Percentiles rank a stretch among this genome's conserved stretches.
These are phyloP conservation scores for Claviceps sorghi DNA, from an alignment of 2,329 filamentous ascomycete genomes.

Conservation along the genomic window DNA sequence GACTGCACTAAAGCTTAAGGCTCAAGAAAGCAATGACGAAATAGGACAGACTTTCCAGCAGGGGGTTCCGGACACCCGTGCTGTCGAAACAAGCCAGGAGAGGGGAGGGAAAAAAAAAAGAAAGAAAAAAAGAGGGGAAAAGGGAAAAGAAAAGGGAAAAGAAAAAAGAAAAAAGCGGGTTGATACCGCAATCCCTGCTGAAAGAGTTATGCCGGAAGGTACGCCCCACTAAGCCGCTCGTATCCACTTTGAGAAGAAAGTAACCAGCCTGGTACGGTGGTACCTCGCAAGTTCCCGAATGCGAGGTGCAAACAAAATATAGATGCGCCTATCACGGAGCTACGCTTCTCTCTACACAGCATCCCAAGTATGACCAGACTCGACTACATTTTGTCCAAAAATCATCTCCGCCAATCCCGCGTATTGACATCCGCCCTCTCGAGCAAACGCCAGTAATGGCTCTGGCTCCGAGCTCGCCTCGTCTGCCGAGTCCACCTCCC, in stretches of 20 bases:
- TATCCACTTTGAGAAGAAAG: conserved; percentile 1
- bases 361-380: neutral
- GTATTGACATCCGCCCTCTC: neutral
- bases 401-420: neutral
- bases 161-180: neutral
- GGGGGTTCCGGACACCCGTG: neutral
- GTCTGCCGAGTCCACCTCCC: conserved; percentile 86
- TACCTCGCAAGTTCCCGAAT: neutral
- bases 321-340: neutral
- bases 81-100: neutral
- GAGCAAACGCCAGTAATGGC: conserved; percentile 30
- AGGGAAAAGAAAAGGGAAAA: neutral
- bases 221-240: conserved; percentile 9
- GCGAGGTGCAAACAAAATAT: neutral
- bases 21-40: neutral
- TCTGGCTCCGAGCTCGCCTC: conserved; percentile 63
- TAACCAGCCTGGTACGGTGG: neutral
- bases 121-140: too few species aligned
- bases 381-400: neutral
- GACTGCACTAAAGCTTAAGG: neutral
- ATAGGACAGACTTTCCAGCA: neutral
- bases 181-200: neutral
- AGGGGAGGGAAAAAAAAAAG: too few species aligned
- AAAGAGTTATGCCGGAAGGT: neutral
- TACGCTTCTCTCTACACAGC: neutral